phyloP scores from a whole-genome alignment of 169 alveolate species.

The Eimeria praecox region DNA sequence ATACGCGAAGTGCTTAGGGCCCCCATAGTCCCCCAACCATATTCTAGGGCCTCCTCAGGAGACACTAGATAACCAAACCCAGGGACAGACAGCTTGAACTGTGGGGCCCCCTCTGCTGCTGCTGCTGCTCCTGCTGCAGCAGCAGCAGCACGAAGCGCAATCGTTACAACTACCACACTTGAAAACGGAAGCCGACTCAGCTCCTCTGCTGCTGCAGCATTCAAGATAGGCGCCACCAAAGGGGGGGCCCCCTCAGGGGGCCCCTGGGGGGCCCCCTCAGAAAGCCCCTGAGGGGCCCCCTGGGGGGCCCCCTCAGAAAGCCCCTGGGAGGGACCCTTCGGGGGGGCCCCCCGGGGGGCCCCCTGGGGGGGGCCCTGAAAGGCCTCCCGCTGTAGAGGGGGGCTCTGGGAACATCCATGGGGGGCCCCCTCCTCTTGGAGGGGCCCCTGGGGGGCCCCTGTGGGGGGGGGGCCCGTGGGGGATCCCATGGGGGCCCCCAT shows the following conservation, averaged over 20 bases:
- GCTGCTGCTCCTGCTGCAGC: background rate
- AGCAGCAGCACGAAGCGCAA: constrained; percentile 19
- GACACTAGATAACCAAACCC: constrained; percentile 71
- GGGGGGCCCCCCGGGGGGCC: background rate
- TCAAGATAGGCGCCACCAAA: background rate
- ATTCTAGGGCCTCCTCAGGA: background rate
- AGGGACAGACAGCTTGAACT: background rate
- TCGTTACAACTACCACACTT: constrained; percentile 22
- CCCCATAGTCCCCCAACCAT: constrained; percentile 59
- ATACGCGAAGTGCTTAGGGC: constrained; percentile 52
- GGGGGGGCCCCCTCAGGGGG: background rate
- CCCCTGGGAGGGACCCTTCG: constrained; percentile 14
- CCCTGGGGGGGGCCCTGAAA: too few species aligned
- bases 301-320: constrained; percentile 17
- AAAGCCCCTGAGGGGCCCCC: too few species aligned
- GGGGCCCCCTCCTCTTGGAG: constrained; percentile 27
- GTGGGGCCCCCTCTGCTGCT: background rate
- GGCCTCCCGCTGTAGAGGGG: background rate
- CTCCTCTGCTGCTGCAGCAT: background rate
- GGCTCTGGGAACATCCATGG: background rate
- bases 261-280: too few species aligned
- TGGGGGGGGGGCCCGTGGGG: too few species aligned
- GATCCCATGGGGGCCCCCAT: background rate
- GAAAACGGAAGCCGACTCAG: background rate
- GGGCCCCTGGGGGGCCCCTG: constrained; percentile 14